Conservation (phyloP, 768 basidiomycete species). For the Aureoboletus auriporus region DNA sequence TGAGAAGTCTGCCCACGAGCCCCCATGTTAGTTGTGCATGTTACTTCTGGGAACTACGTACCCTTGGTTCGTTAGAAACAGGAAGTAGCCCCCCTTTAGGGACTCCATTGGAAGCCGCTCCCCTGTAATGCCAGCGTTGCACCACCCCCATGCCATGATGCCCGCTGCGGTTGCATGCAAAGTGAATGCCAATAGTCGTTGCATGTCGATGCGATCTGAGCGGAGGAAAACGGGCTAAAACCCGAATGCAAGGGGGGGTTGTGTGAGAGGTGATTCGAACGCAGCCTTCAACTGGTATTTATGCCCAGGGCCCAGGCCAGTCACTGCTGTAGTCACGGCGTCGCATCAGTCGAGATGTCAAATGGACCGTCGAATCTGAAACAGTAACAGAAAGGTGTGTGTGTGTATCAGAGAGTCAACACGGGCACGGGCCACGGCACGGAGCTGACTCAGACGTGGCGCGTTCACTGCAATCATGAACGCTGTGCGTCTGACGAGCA, state of each 20-base stretch:
- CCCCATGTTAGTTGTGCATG: neutral
- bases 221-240: neutral
- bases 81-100: conserved; percentile 62
- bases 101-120: conserved; percentile 27
- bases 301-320: too few species aligned
- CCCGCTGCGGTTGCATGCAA: conserved; percentile 31
- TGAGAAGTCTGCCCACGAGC: conserved; percentile 17
- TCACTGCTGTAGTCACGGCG: too few species aligned
- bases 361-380: too few species aligned
- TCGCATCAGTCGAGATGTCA: neutral
- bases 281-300: too few species aligned
- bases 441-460: too few species aligned
- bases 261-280: neutral
- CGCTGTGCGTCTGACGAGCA: neutral
- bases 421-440: too few species aligned
- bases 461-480: too few species aligned
- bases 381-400: too few species aligned
- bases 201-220: conserved; percentile 4
- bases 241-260: neutral
- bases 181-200: conserved; percentile 12
- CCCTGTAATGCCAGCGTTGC: conserved; percentile 16
- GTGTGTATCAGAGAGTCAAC: too few species aligned
- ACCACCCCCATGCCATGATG: conserved; percentile 37
- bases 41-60: neutral
- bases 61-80: conserved; percentile 81